phyloP scores from a whole-genome alignment of 306 rosid genomes.

The Castanopsis chinensis region DNA sequence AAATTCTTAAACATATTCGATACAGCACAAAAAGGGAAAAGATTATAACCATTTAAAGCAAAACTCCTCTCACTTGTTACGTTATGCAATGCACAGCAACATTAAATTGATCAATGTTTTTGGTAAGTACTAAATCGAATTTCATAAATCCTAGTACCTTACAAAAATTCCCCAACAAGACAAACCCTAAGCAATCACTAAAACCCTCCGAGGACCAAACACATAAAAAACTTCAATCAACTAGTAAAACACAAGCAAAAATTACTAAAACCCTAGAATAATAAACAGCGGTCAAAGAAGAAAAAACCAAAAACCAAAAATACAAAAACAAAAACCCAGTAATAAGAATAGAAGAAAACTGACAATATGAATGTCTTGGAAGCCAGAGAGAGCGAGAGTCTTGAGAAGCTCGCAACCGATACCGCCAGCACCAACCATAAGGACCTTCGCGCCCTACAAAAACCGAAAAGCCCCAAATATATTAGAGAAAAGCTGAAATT shows the following conservation, averaged over 20 bases:
- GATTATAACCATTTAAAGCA: not conserved
- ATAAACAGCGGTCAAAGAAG: conserved; percentile 33
- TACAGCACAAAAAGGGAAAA: not conserved
- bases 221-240: not conserved
- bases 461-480: not conserved
- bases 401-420: conserved; percentile 98
- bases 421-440: conserved; percentile 99
- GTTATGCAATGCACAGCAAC: too few species aligned
- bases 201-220: not conserved
- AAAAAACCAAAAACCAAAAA: not conserved
- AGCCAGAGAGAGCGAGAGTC: conserved; percentile 94
- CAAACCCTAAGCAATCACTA: not conserved
- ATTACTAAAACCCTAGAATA: not conserved
- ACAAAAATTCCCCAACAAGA: not conserved
- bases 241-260: not conserved
- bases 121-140: not conserved
- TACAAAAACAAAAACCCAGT: not conserved
- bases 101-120: not conserved
- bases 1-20: not conserved
- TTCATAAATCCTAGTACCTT: not conserved
- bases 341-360: conserved; percentile 17
- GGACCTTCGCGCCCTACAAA: conserved; percentile 79
- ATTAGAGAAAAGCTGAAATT: not conserved
- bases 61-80: too few species aligned
- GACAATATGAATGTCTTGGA: conserved; percentile 91